These are phyloP conservation scores for Coemansia sp. DNA, from an alignment of 371 early-diverging fungal species.

Conservation along the genomic window DNA sequence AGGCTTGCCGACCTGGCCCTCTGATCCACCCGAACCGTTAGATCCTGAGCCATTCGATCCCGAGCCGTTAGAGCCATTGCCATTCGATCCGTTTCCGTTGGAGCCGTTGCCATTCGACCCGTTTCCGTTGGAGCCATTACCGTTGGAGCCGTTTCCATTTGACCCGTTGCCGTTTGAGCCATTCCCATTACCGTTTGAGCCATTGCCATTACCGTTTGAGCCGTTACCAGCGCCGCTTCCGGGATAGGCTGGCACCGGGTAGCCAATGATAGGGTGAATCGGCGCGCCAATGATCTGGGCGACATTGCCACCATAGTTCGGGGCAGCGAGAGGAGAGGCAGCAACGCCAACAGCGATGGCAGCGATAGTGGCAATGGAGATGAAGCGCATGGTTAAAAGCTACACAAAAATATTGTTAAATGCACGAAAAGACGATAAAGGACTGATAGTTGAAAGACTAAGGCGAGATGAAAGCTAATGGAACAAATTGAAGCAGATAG, in stretches of 20 bases:
- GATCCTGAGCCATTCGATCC: constrained; percentile 23
- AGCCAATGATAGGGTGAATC: constrained; percentile 5
- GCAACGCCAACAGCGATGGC: constrained; percentile 27
- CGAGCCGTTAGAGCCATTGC: constrained; percentile 16
- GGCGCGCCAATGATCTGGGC: constrained; percentile 22
- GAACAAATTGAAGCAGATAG: not conserved
- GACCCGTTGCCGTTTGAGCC: constrained; percentile 18
- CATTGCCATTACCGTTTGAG: not conserved
- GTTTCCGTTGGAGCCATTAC: not conserved
- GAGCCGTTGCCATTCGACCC: constrained; percentile 14
- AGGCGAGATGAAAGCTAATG: constrained; percentile 2
- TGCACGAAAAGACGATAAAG: not conserved
- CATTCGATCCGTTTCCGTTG: constrained; percentile 18
- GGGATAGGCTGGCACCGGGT: constrained; percentile 18
- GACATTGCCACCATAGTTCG: constrained; percentile 35
- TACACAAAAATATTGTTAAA: not conserved
- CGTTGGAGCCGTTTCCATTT: constrained; percentile 4
- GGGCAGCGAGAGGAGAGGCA: constrained; percentile 38
- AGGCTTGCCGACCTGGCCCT: constrained; percentile 32
- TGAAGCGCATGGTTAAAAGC: constrained; percentile 16
- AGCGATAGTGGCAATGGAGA: constrained; percentile 22
- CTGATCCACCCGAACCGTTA: constrained; percentile 23
- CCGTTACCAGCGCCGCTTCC: constrained; percentile 8
- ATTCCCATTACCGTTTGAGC: not conserved
- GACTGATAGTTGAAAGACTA: not conserved